Conservation (phyloP, 371 early-diverging fungal genomes). For the Globomyces sp. region DNA sequence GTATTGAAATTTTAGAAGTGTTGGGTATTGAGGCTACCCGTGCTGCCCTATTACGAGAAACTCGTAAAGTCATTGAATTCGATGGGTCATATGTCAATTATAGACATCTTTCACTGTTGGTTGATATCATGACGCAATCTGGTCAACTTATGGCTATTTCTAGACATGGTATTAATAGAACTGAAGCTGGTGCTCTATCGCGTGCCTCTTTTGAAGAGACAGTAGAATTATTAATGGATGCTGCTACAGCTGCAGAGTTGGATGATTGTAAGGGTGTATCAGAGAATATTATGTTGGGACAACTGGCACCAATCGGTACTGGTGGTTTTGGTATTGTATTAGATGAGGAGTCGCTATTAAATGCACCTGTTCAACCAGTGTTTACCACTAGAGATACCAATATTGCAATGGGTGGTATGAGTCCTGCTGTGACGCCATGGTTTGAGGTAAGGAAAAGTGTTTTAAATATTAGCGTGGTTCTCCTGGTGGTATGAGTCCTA, state of each 20-base stretch:
- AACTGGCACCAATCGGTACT: constrained; percentile 98
- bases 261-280: constrained; percentile 96
- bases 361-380: constrained; percentile 35
- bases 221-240: constrained; percentile 98
- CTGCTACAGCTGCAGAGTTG: constrained; percentile 90
- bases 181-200: constrained; percentile 96
- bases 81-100: constrained; percentile 99
- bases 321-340: constrained; percentile 93
- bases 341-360: constrained; percentile 85
- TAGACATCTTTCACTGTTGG: constrained; percentile 94
- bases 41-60: constrained; percentile 88
- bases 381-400: constrained; percentile 17
- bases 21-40: constrained; percentile 99
- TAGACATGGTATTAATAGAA: constrained; percentile 98
- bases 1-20: constrained; percentile 89
- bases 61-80: constrained; percentile 95
- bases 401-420: constrained; percentile 24
- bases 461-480: neutral
- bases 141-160: constrained; percentile 98
- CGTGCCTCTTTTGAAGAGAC: constrained; percentile 99
- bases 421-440: constrained; percentile 46
- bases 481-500: constrained; percentile 32
- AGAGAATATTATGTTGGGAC: constrained; percentile 98
- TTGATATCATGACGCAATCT: constrained; percentile 98
- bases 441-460: constrained; percentile 19